Conservation (phyloP, 1,139 yeast species). For the Suhomyces chickasaworum region DNA sequence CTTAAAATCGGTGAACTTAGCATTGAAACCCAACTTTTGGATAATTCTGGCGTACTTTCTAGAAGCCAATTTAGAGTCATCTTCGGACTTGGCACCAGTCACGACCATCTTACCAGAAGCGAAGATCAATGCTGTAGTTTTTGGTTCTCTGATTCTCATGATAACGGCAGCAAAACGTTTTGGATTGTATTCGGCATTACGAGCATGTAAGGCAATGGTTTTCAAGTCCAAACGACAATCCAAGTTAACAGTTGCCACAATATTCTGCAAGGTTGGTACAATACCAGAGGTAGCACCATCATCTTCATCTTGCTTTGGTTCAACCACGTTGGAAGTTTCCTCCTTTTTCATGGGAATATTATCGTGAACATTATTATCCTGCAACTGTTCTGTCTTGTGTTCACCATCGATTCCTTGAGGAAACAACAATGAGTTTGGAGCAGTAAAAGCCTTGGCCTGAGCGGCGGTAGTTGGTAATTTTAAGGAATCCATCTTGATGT, state of each 20-base stretch:
- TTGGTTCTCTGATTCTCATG: slow-evolving; percentile 99
- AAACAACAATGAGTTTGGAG: slow-evolving; percentile 64
- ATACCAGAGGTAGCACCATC: slow-evolving; percentile 86
- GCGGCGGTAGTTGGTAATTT: slow-evolving; percentile 82
- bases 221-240: slow-evolving; percentile 95
- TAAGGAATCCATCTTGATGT: slow-evolving; percentile 61
- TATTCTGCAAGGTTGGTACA: slow-evolving; percentile 94
- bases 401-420: slow-evolving; percentile 51
- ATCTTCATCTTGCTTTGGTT: slow-evolving; percentile 53
- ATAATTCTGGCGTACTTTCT: slow-evolving; percentile 97
- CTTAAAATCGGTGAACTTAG: slow-evolving; percentile 93
- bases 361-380: slow-evolving; percentile 13
- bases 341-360: slow-evolving; percentile 27
- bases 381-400: slow-evolving; percentile 15
- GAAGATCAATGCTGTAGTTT: slow-evolving; percentile 95
- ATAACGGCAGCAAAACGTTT: slow-evolving; percentile 98
- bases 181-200: slow-evolving; percentile 98
- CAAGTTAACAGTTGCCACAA: slow-evolving; percentile 95
- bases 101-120: slow-evolving; percentile 99
- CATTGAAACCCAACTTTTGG: slow-evolving; percentile 96
- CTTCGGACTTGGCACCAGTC: slow-evolving; percentile 98
- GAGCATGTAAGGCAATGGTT: slow-evolving; percentile 96
- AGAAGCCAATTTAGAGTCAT: slow-evolving; percentile 94
- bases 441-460: slow-evolving; percentile 73
- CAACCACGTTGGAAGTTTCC: slow-evolving; percentile 36